Evolutionary conservation across 2,329 filamentous ascomycete species (phyloP), one percentile per base, ranked within the genome.

Genomic region (Neofusicoccum parvum): DNA sequence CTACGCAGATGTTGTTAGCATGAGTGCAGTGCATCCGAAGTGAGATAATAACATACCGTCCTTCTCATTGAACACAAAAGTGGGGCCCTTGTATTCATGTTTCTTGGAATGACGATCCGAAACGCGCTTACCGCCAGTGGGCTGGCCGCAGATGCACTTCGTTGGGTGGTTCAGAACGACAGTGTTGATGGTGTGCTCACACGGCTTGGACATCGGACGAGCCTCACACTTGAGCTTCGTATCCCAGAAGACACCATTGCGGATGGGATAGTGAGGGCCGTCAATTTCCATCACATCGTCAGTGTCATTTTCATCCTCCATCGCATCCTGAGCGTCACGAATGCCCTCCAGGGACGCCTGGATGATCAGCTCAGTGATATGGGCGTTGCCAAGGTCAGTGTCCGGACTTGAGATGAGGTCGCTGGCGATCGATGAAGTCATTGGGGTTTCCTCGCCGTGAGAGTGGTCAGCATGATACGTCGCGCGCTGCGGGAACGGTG

Each of bases 141-240:
- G 59, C 34, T 62, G 4, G 17, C 59, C 59, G 46, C 59, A 62
- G 46, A 62, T 43, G 15, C 59, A 62, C 46, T 51, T 62, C 4
- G 59, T 17, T 7, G 4, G 12, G 9, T 14, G n/a, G 3, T n/a
- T 32, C 3, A 37, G 15, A 7, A 12, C 6, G 32, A 46, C 46
- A 10, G 59, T 34, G 46, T 51, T 17, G 46, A 43, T 17, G 7
- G 46, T 60, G 2, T 48, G 17, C 15, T 6, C 5, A 12, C n/a
- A 36, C 17, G 27, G 27, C 11, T 36, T 34, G 3, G 56, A 60
- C 1, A 60, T 60, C n/a, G 56, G 43, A 3, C 56, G 56, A n/a
- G 56, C 56, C 27, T 46, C 41, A 5, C 41, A 60, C 41, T 60
- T n/a, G 27, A 60, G 56, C 32, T 60, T 37, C 6, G 14, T 14